Base-by-base conservation (phyloP, 805 yeast genomes). In the Cyberlindnera lachancei region DNA sequence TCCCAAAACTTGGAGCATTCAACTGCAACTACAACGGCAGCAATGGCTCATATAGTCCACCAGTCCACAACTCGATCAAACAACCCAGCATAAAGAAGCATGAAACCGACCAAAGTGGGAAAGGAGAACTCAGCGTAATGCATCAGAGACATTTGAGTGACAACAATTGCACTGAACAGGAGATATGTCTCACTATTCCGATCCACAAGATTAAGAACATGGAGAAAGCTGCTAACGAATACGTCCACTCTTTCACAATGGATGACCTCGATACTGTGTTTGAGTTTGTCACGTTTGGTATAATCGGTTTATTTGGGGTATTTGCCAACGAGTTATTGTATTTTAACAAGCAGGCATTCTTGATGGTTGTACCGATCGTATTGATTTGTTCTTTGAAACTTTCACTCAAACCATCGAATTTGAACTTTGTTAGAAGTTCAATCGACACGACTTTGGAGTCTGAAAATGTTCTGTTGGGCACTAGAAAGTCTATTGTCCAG, bases 301-400 rank as follows among this genome's bases (percentile, higher is more conserved):
- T 37, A 11, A 3, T 29, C 3, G 11, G 22, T 9, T 25, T 46
- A 14, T 38, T 44, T 6, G 29, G 29, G 4, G 33, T 39, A 5
- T 44, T 42, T 33, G 42, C 45, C 10, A 32, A 37, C 15, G 40
- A 34, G 7, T 14, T 46, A 4, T 37, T 48, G 13, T 12, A 24
- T 4, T 10, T 27, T 10, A 38, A 29, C 33, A 38, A 36, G 15
- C 41, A 42, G 29, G 18, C 20, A 3, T 22, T 44, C 18, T 30
- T 41, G 29, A 22, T 42, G 2, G n/a, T 35, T 14, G 34, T 34
- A 11, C 38, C 44, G 2, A 6, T 42, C 8, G 34, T 38, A 7
- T 23, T 32, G 19, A 9, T 40, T 3, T 22, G 40, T 2, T 14
- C 28, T 4, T 18, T 34, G 27, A 36, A 29, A 19, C 20, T 38